Evolutionary conservation across 768 basidiomycete genomes (phyloP).

Genomic region (Mycena amicta): DNA sequence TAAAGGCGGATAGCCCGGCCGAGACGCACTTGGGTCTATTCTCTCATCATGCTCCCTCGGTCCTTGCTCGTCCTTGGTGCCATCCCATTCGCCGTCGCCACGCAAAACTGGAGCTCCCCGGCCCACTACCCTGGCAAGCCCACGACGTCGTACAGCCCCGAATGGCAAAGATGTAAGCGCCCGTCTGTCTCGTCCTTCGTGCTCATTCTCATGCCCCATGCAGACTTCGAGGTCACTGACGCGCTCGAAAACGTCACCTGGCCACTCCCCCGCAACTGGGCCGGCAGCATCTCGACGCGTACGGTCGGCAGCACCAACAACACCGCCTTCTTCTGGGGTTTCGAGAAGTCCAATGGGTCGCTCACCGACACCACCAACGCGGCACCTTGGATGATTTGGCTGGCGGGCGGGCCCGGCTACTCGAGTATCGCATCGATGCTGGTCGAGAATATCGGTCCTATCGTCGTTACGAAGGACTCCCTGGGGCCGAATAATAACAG

Average conservation of each 20-base stretch:
- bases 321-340: slow-evolving; percentile 44
- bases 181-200: slow-evolving; percentile 2
- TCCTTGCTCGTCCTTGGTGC: background rate
- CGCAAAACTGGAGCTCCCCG: slow-evolving; percentile 37
- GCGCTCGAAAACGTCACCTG: slow-evolving; percentile 37
- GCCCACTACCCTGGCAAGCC: slow-evolving; percentile 35
- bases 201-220: background rate
- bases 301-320: slow-evolving; percentile 36
- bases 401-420: slow-evolving; percentile 19
- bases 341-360: too few species aligned
- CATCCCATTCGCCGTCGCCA: slow-evolving; percentile 16
- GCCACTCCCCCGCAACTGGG: slow-evolving; percentile 34
- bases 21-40: too few species aligned
- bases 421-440: slow-evolving; percentile 12
- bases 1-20: too few species aligned
- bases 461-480: slow-evolving; percentile 9
- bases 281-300: slow-evolving; percentile 38
- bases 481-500: slow-evolving; percentile 12
- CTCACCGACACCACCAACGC: slow-evolving; percentile 30
- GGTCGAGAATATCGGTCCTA: too few species aligned
- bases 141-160: too few species aligned
- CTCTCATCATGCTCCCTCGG: slow-evolving; percentile 4
- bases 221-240: slow-evolving; percentile 39
- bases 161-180: slow-evolving; percentile 36
- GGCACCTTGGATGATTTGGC: slow-evolving; percentile 42